phyloP scores from a whole-genome alignment of 2,329 filamentous ascomycete species.

The Aspergillus candidus region DNA sequence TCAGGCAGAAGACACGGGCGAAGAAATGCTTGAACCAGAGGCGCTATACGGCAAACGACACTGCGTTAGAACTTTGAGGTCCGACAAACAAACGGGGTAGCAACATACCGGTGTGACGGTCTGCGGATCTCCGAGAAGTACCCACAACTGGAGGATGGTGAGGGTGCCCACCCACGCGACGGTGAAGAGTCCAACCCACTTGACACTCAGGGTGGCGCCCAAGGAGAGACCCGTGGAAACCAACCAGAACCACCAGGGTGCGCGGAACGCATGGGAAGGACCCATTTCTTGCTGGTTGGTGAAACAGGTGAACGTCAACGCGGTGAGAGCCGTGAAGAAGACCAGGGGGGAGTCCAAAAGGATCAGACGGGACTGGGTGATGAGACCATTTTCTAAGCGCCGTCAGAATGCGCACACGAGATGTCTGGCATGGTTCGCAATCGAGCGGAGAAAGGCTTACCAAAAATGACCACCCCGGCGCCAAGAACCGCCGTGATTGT shows the following conservation, averaged over 20 bases:
- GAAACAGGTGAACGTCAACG: slow-evolving; percentile 84
- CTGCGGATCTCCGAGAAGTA: slow-evolving; percentile 81
- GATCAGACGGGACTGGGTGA: slow-evolving; percentile 92
- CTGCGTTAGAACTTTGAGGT: slow-evolving; percentile 17
- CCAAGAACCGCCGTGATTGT: slow-evolving; percentile 79
- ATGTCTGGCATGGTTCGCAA: neutral
- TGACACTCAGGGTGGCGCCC: slow-evolving; percentile 88
- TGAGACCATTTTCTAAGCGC: slow-evolving; percentile 75
- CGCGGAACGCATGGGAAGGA: slow-evolving; percentile 76
- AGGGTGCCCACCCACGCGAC: slow-evolving; percentile 95
- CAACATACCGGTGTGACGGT: slow-evolving; percentile 68
- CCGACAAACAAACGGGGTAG: neutral
- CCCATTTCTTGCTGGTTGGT: slow-evolving; percentile 95
- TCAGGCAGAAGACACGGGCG: slow-evolving; percentile 82
- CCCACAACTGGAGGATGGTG: slow-evolving; percentile 89
- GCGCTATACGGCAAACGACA: slow-evolving; percentile 42
- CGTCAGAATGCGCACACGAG: slow-evolving; percentile 9
- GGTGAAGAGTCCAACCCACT: slow-evolving; percentile 98
- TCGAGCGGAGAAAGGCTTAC: slow-evolving; percentile 42
- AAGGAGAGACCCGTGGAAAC: slow-evolving; percentile 77
- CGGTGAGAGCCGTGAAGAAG: slow-evolving; percentile 87
- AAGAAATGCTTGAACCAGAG: slow-evolving; percentile 92
- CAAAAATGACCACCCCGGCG: slow-evolving; percentile 82
- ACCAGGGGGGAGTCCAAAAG: slow-evolving; percentile 93
- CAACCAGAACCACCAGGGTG: slow-evolving; percentile 98